Base-by-base conservation (phyloP, 371 early-diverging fungal genomes). In the Mucor piriformis region DNA sequence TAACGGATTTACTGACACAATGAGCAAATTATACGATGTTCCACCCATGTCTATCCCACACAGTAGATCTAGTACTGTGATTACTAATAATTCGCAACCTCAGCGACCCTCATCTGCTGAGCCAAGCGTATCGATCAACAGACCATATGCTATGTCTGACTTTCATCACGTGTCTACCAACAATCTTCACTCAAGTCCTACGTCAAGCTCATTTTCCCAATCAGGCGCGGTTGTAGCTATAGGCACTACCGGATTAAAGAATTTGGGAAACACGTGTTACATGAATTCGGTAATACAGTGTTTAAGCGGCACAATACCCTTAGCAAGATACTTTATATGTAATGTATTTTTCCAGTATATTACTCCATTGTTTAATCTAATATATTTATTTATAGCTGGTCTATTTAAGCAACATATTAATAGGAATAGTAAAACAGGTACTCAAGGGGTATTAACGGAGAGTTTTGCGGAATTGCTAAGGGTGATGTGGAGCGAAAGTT, bases 231-330 rank as follows among this genome's bases (percentile, higher is more conserved):
- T 74, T 0, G 69, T 75, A 47, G n/a, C 51, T 11, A 81, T 86
- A 43, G 90, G 91, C 24, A 82, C 85, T 16, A 81, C 86, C 0
- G 97, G 97, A 2, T 67, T 97, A 57, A 86, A 84, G 50, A 97
- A 97, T 66, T 63, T 97, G 24, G 99, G 99, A 21, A 99, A 99
- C 69, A 97, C 98, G 0, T 99, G 99, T 69, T 99, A 88, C 70
- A 94, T 98, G 95, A 99, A 97, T 72, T 91, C 94, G 4, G 84
- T 90, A 18, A 74, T 99, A 38, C 99, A 99, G 69, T 96, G 96
- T 59, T 61, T 99, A 46, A 88, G 88, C 42, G 91, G 88, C 2
- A 95, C 95, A 1, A 66, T 84, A n/a, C 94, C 93, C 4, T 73
- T 96, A 29, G 79, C 93, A 12, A 74, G 89, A 23, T 95, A 87